Conservation (phyloP, 768 basidiomycete genomes). For the Podaxis rugospora region DNA sequence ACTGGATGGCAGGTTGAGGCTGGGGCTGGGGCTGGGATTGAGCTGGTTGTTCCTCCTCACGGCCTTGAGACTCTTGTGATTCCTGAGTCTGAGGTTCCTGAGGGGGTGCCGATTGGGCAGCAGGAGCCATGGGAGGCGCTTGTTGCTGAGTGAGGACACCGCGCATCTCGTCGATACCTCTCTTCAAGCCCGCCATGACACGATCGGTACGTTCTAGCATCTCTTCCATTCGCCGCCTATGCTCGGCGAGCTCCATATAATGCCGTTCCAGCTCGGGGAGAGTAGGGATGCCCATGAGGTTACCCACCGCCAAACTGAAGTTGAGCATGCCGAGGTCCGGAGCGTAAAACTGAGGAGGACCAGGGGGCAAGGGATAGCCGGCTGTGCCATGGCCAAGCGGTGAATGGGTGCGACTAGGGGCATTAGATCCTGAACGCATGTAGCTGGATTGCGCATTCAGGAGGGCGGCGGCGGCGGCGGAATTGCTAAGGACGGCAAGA, state of each 20-base stretch:
- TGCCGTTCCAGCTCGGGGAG: constrained; percentile 66
- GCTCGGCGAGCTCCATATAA: constrained; percentile 58
- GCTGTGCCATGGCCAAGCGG: constrained; percentile 48
- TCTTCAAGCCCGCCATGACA: constrained; percentile 67
- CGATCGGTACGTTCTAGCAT: constrained; percentile 72
- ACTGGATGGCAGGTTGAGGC: constrained; percentile 5
- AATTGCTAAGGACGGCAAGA: constrained; percentile 36
- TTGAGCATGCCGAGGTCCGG: constrained; percentile 25
- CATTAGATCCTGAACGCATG: constrained; percentile 58
- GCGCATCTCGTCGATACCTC: constrained; percentile 74
- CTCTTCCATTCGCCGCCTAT: constrained; percentile 64
- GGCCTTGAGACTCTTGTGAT: constrained; percentile 1
- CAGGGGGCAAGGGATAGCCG: constrained; percentile 21
- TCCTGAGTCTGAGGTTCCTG: constrained; percentile 16
- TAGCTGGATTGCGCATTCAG: constrained; percentile 48
- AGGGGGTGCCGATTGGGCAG: constrained; percentile 9
- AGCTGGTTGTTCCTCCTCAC: neutral
- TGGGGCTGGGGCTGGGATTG: neutral
- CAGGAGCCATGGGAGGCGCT: constrained; percentile 10
- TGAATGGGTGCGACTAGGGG: constrained; percentile 71
- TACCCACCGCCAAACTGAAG: constrained; percentile 29
- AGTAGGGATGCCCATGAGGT: constrained; percentile 36
- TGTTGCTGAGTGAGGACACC: constrained; percentile 17
- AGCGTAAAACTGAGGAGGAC: constrained; percentile 15
- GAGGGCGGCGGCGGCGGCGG: constrained; percentile 24